A percentile compares a stretch with the other conserved stretches of the same genome.
Evolutionary conservation across 805 yeast species (phyloP).

Genomic region (Wickerhamiella lipophila): DNA sequence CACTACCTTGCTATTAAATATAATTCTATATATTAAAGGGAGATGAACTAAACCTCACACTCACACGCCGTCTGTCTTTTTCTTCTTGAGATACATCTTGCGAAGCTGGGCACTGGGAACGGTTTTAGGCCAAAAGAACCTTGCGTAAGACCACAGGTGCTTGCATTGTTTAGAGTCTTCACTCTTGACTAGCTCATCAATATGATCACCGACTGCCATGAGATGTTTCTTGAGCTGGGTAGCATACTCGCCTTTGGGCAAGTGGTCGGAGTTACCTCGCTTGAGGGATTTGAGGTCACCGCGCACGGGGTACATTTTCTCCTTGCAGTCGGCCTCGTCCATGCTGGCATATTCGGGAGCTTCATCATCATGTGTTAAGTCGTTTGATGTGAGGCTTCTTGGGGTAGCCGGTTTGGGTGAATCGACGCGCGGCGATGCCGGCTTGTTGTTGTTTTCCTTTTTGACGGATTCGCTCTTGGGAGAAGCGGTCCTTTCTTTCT

Average conservation of each 20-base stretch:
- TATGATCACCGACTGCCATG: slow-evolving; percentile 60
- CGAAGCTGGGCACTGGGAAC: slow-evolving; percentile 55
- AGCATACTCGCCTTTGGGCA: slow-evolving; percentile 70
- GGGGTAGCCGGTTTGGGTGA: slow-evolving; percentile 12
- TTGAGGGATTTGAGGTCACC: slow-evolving; percentile 53
- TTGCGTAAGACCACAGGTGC: slow-evolving; percentile 76
- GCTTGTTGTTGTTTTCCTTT: slow-evolving; percentile 9
- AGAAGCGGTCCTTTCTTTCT: slow-evolving; percentile 9
- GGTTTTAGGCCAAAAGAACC: slow-evolving; percentile 76
- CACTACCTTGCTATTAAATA: not conserved
- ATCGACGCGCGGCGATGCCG: not conserved
- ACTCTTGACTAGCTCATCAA: slow-evolving; percentile 29
- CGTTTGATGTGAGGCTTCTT: slow-evolving; percentile 12
- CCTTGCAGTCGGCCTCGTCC: slow-evolving; percentile 62
- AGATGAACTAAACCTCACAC: not conserved
- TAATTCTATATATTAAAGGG: not conserved
- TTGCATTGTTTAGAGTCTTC: slow-evolving; percentile 35
- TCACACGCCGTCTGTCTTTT: not conserved
- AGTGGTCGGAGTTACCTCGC: slow-evolving; percentile 51
- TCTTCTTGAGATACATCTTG: slow-evolving; percentile 49
- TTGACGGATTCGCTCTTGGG: not conserved
- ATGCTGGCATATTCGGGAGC: slow-evolving; percentile 55
- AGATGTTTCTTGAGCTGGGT: slow-evolving; percentile 53
- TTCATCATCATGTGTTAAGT: slow-evolving; percentile 19
- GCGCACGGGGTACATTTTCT: slow-evolving; percentile 50